These are phyloP conservation scores for Chalciporus chontae DNA, from an alignment of 768 basidiomycete species.

Conservation along the genomic window DNA sequence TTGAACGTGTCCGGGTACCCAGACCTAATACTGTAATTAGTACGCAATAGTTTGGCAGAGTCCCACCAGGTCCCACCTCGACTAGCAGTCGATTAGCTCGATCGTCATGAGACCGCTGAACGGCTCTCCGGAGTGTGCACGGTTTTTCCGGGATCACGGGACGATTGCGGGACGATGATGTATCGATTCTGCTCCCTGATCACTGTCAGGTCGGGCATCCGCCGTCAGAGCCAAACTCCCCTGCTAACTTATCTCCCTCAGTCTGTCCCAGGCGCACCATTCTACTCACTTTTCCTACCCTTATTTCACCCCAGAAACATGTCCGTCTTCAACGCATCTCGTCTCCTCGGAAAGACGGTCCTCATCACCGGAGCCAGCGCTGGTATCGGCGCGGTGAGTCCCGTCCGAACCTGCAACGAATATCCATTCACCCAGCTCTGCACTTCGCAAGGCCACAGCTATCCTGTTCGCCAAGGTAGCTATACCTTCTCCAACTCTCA, in stretches of 20 bases:
- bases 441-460: conserved; percentile 65
- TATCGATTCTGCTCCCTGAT: not conserved
- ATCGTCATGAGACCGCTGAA: conserved; percentile 8
- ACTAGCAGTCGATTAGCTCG: too few relatives aligned
- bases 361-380: conserved; percentile 87
- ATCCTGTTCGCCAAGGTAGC: conserved; percentile 82
- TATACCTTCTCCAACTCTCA: not conserved
- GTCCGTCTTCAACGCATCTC: conserved; percentile 80
- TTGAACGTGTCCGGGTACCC: too few relatives aligned
- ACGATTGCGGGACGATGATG: not conserved
- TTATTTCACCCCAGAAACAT: conserved; percentile 34
- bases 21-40: too few relatives aligned
- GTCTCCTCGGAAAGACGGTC: conserved; percentile 80
- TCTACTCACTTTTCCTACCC: not conserved
- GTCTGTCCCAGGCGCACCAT: not conserved
- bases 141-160: too few relatives aligned
- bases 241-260: not conserved
- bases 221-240: not conserved
- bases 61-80: too few relatives aligned
- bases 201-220: not conserved
- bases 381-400: conserved; percentile 84
- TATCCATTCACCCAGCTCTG: not conserved
- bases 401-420: not conserved
- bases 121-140: conserved; percentile 8
- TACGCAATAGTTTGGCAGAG: too few relatives aligned